Conservation (phyloP, 768 basidiomycete genomes). For the Trametes maxima region DNA sequence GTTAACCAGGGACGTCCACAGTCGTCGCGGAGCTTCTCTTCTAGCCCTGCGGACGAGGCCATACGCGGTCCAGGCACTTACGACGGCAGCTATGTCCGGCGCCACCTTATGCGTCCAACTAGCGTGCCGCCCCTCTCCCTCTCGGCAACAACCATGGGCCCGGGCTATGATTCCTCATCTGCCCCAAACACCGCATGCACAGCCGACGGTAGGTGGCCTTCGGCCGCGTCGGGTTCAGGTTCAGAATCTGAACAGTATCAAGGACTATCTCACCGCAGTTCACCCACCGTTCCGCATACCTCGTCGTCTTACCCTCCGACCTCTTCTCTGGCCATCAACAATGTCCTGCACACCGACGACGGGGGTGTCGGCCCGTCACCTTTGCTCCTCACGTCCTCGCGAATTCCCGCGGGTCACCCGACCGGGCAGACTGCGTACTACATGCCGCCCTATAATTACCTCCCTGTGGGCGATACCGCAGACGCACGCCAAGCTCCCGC, state of each 20-base stretch:
- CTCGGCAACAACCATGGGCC: constrained; percentile 21
- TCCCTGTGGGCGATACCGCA: constrained; percentile 17
- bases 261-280: constrained; percentile 23
- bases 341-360: constrained; percentile 18
- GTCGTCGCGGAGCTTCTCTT: constrained; percentile 20
- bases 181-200: constrained; percentile 29
- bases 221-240: constrained; percentile 19
- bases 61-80: constrained; percentile 17
- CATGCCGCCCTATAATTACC: constrained; percentile 24
- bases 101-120: constrained; percentile 24
- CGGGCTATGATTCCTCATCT: constrained; percentile 17
- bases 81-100: constrained; percentile 24
- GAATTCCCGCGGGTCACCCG: constrained; percentile 15
- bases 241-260: constrained; percentile 25
- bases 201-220: constrained; percentile 21
- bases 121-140: constrained; percentile 32
- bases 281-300: constrained; percentile 19
- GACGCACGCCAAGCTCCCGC: constrained; percentile 21
- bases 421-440: constrained; percentile 22
- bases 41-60: constrained; percentile 21
- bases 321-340: constrained; percentile 17
- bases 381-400: constrained; percentile 17
- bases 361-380: constrained; percentile 14
- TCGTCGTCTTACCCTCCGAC: constrained; percentile 18
- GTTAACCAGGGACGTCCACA: constrained; percentile 21